phyloP scores from a whole-genome alignment of 257 asterid species.

The Nicotiana attenuata region DNA sequence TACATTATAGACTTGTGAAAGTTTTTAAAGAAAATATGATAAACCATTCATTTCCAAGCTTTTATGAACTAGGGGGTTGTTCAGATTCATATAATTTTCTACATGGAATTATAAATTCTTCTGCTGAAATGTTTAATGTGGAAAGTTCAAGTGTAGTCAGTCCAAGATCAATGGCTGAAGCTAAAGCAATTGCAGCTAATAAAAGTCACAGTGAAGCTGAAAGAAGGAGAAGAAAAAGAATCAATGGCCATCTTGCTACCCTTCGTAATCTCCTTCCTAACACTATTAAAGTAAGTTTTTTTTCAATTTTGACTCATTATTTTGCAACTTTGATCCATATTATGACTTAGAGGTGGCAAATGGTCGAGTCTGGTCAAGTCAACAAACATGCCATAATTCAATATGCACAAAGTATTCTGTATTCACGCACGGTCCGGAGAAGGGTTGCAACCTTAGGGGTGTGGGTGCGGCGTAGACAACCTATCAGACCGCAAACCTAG shows the following conservation, averaged over 20 bases:
- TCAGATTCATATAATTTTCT: conserved; percentile 41
- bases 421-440: too few species aligned
- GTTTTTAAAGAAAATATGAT: conserved; percentile 15
- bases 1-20: background rate
- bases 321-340: background rate
- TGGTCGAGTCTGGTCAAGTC: background rate
- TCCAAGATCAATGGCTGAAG: conserved; percentile 63
- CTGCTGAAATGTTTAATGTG: conserved; percentile 8
- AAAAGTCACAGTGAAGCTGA: conserved; percentile 92
- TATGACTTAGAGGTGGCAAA: background rate
- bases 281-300: conserved; percentile 52
- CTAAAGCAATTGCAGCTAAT: conserved; percentile 68
- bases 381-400: background rate
- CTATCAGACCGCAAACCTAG: too few species aligned
- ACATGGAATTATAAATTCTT: conserved; percentile 25
- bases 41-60: conserved; percentile 35
- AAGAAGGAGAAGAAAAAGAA: conserved; percentile 71
- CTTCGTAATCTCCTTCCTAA: conserved; percentile 79
- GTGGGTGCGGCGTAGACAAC: rapidly evolving
- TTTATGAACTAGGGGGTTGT: conserved; percentile 45
- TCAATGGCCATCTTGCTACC: conserved; percentile 86
- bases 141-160: conserved; percentile 32
- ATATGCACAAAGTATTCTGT: background rate
- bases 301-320: background rate
- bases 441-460: rapidly evolving